Evolutionary conservation across 768 basidiomycete species (phyloP).

Genomic region (Zangia roseola): DNA sequence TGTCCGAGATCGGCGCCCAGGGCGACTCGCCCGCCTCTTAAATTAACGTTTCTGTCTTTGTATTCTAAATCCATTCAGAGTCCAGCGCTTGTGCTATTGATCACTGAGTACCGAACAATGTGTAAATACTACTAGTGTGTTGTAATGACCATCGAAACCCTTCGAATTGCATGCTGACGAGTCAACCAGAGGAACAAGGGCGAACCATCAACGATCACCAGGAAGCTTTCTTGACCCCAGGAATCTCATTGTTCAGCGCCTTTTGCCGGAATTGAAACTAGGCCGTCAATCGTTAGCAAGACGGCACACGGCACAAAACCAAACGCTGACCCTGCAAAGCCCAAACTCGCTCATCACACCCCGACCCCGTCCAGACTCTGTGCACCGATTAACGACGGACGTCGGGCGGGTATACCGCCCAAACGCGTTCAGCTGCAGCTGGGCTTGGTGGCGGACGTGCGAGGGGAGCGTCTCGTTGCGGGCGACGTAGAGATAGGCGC

Average conservation of each 20-base stretch:
- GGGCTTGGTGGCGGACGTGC: constrained; percentile 89
- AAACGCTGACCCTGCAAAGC: constrained; percentile 63
- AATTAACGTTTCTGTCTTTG: constrained; percentile 3
- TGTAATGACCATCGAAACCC: not conserved
- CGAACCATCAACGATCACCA: constrained; percentile 52
- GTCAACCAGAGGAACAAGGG: not conserved
- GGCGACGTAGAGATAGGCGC: constrained; percentile 92
- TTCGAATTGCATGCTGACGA: no score
- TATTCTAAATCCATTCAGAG: no score
- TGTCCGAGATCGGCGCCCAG: constrained; percentile 48
- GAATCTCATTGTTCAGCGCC: constrained; percentile 76
- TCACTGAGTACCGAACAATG: no score
- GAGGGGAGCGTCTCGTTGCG: constrained; percentile 88
- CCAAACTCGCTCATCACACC: constrained; percentile 91
- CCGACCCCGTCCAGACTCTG: constrained; percentile 80
- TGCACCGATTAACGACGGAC: constrained; percentile 86
- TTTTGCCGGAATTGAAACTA: constrained; percentile 87
- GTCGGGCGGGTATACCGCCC: constrained; percentile 80
- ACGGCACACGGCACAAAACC: not conserved
- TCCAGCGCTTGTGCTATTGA: not conserved
- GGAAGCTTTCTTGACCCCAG: constrained; percentile 88
- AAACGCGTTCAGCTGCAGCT: constrained; percentile 89
- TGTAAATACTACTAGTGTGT: constrained; percentile 8
- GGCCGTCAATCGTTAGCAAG: not conserved
- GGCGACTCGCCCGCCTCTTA: constrained; percentile 30